Base-by-base conservation (phyloP, 257 asterid species). In the Solanum appendiculatum region DNA sequence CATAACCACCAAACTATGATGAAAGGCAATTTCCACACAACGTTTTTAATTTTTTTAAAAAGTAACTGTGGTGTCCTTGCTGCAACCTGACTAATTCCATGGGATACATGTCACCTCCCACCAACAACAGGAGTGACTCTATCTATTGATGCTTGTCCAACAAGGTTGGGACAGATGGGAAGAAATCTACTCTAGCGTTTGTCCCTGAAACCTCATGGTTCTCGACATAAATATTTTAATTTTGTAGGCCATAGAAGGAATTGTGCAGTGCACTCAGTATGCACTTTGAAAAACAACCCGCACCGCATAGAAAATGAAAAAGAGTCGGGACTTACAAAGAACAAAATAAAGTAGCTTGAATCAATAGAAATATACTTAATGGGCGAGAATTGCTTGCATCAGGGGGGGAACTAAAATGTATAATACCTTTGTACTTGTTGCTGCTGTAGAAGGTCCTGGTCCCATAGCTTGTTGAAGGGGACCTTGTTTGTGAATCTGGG, bases 401-500 rank as follows among this genome's bases (percentile, higher is more conserved):
- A 6, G 81, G 0, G 16, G 39, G 12, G 42, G 2, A 18, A 34
- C 44, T 34, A 72, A 69, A 72, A 20, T 73, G 74, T 21, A 10
- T 74, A 97, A 73, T 83, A 97, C 99, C 98, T 93, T 97, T 33
- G 98, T 89, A 86, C 93, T 90, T 58, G 94, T 89, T 51, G 94
- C 78, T 73, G 98, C 91, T 27, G 97, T 77, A n/a, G 98, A 91
- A 75, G 98, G 96, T 34, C 95, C 96, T 42, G 95, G 81, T 69
- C 89, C 97, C 98, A 92, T 91, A 68, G 93, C 94, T 90, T 94
- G 98, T 92, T 94, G 98, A 80, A 87, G 88, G 68, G 93, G 88
- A 88, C 95, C 98, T 36, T 91, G 96, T 92, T 90, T 97, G 91
- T 97, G 99, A 93, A 97, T 90, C 91, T 97, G 98, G 77, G 64